A percentile compares a stretch with the other conserved stretches of the same genome.
Conservation (phyloP, 306 rosid species). For the Rosa rugosa region DNA sequence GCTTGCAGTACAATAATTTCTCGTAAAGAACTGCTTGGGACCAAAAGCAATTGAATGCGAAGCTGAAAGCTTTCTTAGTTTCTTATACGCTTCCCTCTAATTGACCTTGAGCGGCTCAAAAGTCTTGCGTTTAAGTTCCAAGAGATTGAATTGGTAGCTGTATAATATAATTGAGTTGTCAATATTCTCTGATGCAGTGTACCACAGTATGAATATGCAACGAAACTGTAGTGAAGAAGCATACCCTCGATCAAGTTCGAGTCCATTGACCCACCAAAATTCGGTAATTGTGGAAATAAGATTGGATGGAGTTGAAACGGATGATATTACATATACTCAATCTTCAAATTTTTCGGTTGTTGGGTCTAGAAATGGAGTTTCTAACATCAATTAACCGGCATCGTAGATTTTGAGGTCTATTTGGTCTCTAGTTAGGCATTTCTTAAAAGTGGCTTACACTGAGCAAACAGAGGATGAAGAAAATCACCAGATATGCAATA, state of each 20-base stretch:
- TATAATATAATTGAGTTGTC: neutral
- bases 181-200: neutral
- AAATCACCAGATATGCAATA: too few species aligned
- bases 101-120: neutral
- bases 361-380: neutral
- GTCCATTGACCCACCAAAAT: neutral
- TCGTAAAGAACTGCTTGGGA: neutral
- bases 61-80: neutral
- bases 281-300: neutral
- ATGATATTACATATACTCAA: too few species aligned
- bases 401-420: too few species aligned
- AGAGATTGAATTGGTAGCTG: neutral
- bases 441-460: too few species aligned
- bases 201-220: neutral
- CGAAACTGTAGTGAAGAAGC: neutral
- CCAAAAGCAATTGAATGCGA: conserved; percentile 15
- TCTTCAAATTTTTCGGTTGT: too few species aligned
- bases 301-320: neutral
- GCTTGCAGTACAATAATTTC: neutral
- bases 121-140: neutral
- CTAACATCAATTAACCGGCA: too few species aligned
- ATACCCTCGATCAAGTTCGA: neutral
- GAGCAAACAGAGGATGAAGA: too few species aligned
- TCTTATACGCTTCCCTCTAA: neutral
- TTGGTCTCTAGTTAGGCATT: too few species aligned